Conservation (phyloP, 2,329 filamentous ascomycete species). For the Fusarium concolor region DNA sequence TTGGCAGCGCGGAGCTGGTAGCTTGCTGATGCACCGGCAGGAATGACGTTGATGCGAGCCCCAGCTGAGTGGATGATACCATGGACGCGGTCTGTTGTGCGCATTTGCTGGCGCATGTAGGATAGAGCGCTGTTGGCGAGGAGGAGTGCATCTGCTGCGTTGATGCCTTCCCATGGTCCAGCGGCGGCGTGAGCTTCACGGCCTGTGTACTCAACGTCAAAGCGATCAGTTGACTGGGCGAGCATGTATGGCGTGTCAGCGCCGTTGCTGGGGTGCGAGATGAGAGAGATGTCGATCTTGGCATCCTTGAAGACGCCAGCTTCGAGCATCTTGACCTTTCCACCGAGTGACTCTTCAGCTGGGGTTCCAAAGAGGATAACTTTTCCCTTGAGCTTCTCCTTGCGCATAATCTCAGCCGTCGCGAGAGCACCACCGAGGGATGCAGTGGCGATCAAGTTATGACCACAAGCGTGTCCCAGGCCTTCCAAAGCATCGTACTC, state of each 20-base stretch:
- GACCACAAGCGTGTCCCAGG: slow-evolving; percentile 38
- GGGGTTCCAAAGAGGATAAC: slow-evolving; percentile 40
- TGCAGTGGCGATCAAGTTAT: slow-evolving; percentile 40
- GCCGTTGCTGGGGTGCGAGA: slow-evolving; percentile 32
- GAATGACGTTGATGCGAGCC: slow-evolving; percentile 42
- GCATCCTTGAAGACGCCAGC: slow-evolving; percentile 31
- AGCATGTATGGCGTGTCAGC: slow-evolving; percentile 33
- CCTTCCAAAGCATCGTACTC: slow-evolving; percentile 49
- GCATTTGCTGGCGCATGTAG: slow-evolving; percentile 37
- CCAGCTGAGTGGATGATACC: slow-evolving; percentile 37
- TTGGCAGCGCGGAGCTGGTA: slow-evolving; percentile 66
- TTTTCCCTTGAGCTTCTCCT: slow-evolving; percentile 34
- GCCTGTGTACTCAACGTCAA: slow-evolving; percentile 35
- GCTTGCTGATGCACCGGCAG: slow-evolving; percentile 66
- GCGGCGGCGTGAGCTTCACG: slow-evolving; percentile 34
- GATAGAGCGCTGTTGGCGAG: slow-evolving; percentile 37
- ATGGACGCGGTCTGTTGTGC: slow-evolving; percentile 33
- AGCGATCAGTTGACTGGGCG: slow-evolving; percentile 30
- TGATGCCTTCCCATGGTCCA: slow-evolving; percentile 35
- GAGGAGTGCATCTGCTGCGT: slow-evolving; percentile 39
- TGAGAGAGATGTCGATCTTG: slow-evolving; percentile 42
- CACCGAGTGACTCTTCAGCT: slow-evolving; percentile 37
- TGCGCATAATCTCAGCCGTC: slow-evolving; percentile 28
- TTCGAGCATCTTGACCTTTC: slow-evolving; percentile 41
- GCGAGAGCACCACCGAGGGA: slow-evolving; percentile 34